Evolutionary conservation across 2,329 filamentous ascomycete species (phyloP).

Genomic region (Talaromyces sp.): DNA sequence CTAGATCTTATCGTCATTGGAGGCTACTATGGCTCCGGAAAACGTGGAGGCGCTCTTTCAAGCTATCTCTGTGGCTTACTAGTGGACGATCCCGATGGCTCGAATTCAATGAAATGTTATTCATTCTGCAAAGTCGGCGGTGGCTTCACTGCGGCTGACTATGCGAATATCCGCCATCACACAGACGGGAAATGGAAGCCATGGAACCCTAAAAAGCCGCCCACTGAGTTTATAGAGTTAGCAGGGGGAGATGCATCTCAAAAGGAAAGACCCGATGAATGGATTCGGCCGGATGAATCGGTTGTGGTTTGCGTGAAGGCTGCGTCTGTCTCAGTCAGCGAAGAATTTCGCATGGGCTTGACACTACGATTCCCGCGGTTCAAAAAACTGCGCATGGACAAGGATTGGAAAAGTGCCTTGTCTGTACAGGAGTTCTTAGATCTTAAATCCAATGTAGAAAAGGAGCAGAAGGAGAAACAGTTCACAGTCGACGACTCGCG

Average conservation of each 20-base stretch:
- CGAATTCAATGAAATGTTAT: constrained; percentile 67
- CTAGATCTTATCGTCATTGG: constrained; percentile 86
- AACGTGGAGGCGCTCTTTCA: constrained; percentile 73
- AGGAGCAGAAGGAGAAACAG: constrained; percentile 66
- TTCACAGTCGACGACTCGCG: constrained; percentile 64
- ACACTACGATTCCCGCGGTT: constrained; percentile 92
- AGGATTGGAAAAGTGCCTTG: constrained; percentile 74
- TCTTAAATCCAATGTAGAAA: constrained; percentile 63
- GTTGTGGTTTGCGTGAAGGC: constrained; percentile 87
- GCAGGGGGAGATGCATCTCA: constrained; percentile 66
- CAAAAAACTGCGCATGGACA: constrained; percentile 73
- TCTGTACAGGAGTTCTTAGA: constrained; percentile 72
- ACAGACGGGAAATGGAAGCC: constrained; percentile 89
- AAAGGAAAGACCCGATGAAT: constrained; percentile 77
- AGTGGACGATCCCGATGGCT: constrained; percentile 56
- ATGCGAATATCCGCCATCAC: constrained; percentile 71
- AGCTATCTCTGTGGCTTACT: constrained; percentile 88
- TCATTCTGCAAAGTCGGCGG: constrained; percentile 99
- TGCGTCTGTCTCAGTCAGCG: constrained; percentile 66
- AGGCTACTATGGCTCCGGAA: constrained; percentile 86
- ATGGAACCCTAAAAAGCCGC: constrained; percentile 74
- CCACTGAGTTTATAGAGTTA: constrained; percentile 71
- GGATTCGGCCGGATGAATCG: constrained; percentile 86
- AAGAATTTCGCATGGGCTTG: constrained; percentile 68
- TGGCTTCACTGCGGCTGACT: constrained; percentile 79